A percentile compares a stretch with the other conserved stretches of the same genome.
Conservation (phyloP, 345 rosid species). For the Eucalyptus marginata region DNA sequence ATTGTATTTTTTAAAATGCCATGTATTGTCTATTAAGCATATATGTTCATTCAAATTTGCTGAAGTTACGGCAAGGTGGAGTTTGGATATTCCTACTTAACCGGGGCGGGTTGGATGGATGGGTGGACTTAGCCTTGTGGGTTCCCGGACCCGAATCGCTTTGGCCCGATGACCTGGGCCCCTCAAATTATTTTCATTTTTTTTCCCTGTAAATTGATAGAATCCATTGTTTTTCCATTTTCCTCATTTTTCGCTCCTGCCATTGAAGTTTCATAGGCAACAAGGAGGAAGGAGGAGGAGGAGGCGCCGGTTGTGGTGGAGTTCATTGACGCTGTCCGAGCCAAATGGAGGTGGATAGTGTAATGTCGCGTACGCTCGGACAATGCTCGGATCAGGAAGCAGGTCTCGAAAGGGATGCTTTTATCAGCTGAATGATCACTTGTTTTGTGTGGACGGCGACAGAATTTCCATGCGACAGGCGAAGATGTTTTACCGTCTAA, state of each 20-base stretch:
- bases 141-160: background rate
- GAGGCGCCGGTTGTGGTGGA: background rate
- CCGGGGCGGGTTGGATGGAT: background rate
- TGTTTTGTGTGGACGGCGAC: background rate
- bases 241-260: background rate
- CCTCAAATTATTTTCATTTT: background rate
- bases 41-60: background rate
- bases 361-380: background rate
- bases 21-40: background rate
- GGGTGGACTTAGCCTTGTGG: background rate
- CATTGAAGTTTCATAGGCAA: background rate
- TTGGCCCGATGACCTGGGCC: background rate
- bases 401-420: background rate
- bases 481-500: too few relatives aligned
- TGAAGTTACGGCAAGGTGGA: background rate
- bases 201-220: background rate
- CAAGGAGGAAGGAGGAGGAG: background rate
- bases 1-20: background rate
- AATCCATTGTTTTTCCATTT: background rate
- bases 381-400: background rate
- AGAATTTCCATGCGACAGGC: background rate
- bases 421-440: background rate
- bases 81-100: background rate
- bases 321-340: background rate
- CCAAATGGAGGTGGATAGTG: background rate